Base-by-base conservation (phyloP, 352 stramenopile species). In the Lagenidium sp. region DNA sequence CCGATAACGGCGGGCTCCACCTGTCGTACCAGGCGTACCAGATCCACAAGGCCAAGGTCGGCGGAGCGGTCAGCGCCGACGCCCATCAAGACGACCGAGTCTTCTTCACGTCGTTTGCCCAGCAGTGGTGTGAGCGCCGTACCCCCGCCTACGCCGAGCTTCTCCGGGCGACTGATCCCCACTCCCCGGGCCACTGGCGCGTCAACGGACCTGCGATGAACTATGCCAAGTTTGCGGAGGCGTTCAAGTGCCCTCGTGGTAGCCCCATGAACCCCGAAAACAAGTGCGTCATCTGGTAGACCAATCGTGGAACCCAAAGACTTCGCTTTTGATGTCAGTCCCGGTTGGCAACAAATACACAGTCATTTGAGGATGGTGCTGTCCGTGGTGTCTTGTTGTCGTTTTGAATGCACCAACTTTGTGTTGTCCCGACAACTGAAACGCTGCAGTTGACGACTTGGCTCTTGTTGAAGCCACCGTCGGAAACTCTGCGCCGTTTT, bases 1-100 rank as follows among this genome's bases (percentile, higher is more conserved):
- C 87, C 29, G 85, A 96, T 58, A 82, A 95, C 28, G 85, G 84
- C 6, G 87, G 85, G 7, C 62, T 97, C 41, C 77, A 78, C 41
- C 59, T 97, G 3, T 69, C 82, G 6, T 85, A 87, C 36, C 57
- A 92, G 43, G 90, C 82, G 6, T 85, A 96, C 44, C 68, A 88
- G 13, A 54, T 72, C n/a, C 72, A 53, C 53, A 68, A 70, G 50
- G 58, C 41, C 30, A 19, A n/a, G 16, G 45, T 44, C 18, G 44
- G 50, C 20, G 32, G 36, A 23, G 25, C 24, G 8, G 22, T 43
- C 12, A 42, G 44, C 28, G 32, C 53, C 31, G 60, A 56, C 30
- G 66, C 81, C 21, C 35, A 47, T 22, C 42, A 52, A 23, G 50
- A 53, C 32, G 63, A 76, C 48, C 65, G 62, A 11, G 50, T 85